Base-by-base conservation (phyloP, 176 grass and related monocot species). In the Pharus latifolius region DNA sequence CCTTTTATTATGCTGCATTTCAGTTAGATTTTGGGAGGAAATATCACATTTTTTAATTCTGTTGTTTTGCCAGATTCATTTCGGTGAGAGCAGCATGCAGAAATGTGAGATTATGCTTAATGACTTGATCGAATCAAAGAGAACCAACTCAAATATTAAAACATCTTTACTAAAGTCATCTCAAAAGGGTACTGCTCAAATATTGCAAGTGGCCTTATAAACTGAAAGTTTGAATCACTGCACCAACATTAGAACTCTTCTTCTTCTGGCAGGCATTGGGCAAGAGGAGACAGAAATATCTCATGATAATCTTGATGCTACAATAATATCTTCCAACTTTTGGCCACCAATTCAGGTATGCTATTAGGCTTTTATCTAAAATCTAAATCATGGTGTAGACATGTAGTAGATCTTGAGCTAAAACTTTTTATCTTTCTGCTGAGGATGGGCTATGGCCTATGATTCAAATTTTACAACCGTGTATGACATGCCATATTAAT, bases 21-120 rank as follows among this genome's bases (percentile, higher is more conserved):
- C n/a, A n/a, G n/a, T n/a, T n/a, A n/a, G n/a, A n/a, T n/a, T n/a
- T n/a, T n/a, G n/a, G n/a, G n/a, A n/a, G n/a, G n/a, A 8, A 28
- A 56, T 29, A 66, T 69, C 22, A 61, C 32, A 38, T 69, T 15
- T 60, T 44, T 28, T 71, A 31, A 46, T 41, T 49, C 13, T 82
- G 27, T 67, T 83, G 28, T 69, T 63, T 81, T 77, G 74, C 60
- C 53, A 97, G 94, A 92, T 97, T 80, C 94, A 97, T 74, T 97
- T 97, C 72, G 94, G 94, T 58, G 94, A 97, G 81, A 89, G 77
- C 63, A 97, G 89, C 66, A 97, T 97, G 89, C 94, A 92, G 80
- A 97, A 97, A 66, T 97, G 94, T 83, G 94, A 97, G 83, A 97
- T 97, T 84, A 97, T 97, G 94, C 84, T 97, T 44, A 97, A 92